Conservation (phyloP, 768 basidiomycete genomes). For the Galerina sulciceps region DNA sequence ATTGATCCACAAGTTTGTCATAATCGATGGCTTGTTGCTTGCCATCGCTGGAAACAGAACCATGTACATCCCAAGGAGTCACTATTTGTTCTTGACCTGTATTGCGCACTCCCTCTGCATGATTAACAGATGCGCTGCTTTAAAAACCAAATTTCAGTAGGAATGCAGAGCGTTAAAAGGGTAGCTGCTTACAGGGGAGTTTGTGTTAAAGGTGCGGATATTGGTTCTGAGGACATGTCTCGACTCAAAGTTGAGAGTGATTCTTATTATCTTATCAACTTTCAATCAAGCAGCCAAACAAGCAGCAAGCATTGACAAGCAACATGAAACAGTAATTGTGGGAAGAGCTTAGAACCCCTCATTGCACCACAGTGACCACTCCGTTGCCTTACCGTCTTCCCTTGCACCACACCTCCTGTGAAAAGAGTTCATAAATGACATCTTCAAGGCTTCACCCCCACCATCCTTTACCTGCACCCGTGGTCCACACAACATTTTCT, state of each 20-base stretch:
- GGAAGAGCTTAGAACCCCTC: slow-evolving; percentile 33
- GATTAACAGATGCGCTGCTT: slow-evolving; percentile 11
- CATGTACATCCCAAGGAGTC: slow-evolving; percentile 98
- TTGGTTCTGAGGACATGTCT: slow-evolving; percentile 14
- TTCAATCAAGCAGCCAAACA: slow-evolving; percentile 14
- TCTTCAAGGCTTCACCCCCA: slow-evolving; percentile 60
- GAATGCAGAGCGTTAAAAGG: background rate
- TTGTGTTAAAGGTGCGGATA: slow-evolving; percentile 10
- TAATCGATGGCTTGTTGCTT: slow-evolving; percentile 95
- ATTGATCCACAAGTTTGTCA: slow-evolving; percentile 91
- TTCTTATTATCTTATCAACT: slow-evolving; percentile 20
- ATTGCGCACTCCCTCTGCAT: slow-evolving; percentile 7
- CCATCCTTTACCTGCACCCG: slow-evolving; percentile 73
- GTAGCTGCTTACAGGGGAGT: slow-evolving; percentile 17
- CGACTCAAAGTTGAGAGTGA: background rate
- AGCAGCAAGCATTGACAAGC: background rate
- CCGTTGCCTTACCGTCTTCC: too few relatives aligned
- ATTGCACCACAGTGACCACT: slow-evolving; percentile 30
- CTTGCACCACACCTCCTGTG: too few relatives aligned
- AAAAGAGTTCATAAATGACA: slow-evolving; percentile 41
- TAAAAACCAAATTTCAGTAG: background rate
- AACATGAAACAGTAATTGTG: slow-evolving; percentile 31
- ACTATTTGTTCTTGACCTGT: slow-evolving; percentile 69
- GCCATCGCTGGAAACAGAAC: slow-evolving; percentile 85
- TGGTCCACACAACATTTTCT: slow-evolving; percentile 71